Conservation (phyloP, 257 asterid species). For the Rubia yunnanensis region DNA sequence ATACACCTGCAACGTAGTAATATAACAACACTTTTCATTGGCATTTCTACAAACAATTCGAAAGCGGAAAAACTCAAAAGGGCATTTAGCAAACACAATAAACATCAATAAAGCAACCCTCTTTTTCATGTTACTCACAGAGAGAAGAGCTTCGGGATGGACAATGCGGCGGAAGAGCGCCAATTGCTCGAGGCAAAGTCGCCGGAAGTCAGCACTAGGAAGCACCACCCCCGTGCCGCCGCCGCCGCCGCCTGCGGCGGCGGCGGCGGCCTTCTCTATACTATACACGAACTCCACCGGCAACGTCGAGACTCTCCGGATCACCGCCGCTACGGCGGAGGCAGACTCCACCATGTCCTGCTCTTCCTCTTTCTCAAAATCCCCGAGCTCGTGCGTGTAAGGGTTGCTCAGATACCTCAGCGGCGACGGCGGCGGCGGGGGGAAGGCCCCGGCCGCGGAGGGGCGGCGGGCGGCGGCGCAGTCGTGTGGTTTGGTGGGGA, state of each 20-base stretch:
- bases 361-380: slow-evolving; percentile 5
- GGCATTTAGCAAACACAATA: not conserved
- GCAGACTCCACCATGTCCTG: slow-evolving; percentile 63
- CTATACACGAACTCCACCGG: slow-evolving; percentile 83
- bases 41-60: too few species aligned
- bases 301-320: slow-evolving; percentile 68
- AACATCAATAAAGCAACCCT: too few species aligned
- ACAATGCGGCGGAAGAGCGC: slow-evolving; percentile 79
- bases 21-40: not conserved
- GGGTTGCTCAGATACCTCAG: slow-evolving; percentile 49
- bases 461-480: slow-evolving; percentile 32
- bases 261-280: slow-evolving; percentile 37
- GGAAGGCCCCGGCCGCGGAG: slow-evolving; percentile 10
- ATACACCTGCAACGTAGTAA: slow-evolving; percentile 44
- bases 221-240: slow-evolving; percentile 47
- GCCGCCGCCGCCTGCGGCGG: slow-evolving; percentile 12
- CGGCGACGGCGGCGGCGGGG: slow-evolving; percentile 20
- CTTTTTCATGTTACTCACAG: slow-evolving; percentile 30
- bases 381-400: slow-evolving; percentile 6
- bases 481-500: slow-evolving; percentile 17
- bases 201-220: slow-evolving; percentile 82
- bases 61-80: not conserved
- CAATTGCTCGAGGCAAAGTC: slow-evolving; percentile 80
- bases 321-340: slow-evolving; percentile 60
- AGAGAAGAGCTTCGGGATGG: slow-evolving; percentile 58